phyloP scores from a whole-genome alignment of 257 asterid species.

The Echites panduratus region DNA sequence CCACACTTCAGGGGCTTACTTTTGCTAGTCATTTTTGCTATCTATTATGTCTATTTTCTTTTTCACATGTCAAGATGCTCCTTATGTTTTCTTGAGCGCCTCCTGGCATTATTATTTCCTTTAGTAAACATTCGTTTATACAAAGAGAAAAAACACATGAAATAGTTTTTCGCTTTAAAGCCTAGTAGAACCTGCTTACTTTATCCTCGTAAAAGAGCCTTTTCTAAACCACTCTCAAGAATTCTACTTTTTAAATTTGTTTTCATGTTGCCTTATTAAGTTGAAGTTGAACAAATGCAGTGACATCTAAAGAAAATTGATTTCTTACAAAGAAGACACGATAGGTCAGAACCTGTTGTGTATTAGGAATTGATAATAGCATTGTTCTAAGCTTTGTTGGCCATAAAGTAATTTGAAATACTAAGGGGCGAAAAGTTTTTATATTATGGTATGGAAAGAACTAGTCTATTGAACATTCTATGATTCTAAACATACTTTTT shows the following conservation, averaged over 20 bases:
- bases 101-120: neutral
- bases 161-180: too few relatives aligned
- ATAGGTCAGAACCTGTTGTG: neutral
- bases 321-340: neutral
- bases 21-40: neutral
- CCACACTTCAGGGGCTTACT: neutral
- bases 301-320: neutral
- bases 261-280: too few relatives aligned
- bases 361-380: neutral
- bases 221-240: neutral
- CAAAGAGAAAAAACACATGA: neutral
- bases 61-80: neutral
- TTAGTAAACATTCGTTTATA: neutral
- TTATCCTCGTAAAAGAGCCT: neutral
- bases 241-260: neutral
- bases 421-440: neutral
- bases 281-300: neutral
- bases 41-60: neutral
- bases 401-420: neutral
- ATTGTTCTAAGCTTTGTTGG: slow-evolving; percentile 1
- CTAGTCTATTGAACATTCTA: neutral
- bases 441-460: neutral
- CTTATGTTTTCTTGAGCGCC: neutral
- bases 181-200: too few relatives aligned
- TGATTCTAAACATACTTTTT: neutral